Percentiles rank a stretch among this genome's conserved stretches.
phyloP scores from a whole-genome alignment of 148 eudicot genomes.

The Nyssa sinensis region DNA sequence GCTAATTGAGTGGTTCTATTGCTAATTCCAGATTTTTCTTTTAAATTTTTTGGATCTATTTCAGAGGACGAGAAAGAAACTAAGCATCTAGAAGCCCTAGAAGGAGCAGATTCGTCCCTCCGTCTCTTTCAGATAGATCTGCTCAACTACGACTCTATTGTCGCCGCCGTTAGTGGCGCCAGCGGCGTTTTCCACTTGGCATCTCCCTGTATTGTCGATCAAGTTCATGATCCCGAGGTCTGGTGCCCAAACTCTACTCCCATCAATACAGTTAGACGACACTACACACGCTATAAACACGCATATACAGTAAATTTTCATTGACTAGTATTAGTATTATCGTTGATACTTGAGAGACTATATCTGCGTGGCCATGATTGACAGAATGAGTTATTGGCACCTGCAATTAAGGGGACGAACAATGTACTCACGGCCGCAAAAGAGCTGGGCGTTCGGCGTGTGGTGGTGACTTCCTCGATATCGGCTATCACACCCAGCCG shows the following conservation, averaged over 20 bases:
- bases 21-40: background rate
- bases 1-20: background rate
- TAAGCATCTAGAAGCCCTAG: constrained; percentile 60
- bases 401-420: constrained; percentile 77
- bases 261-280: too few species aligned
- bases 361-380: background rate
- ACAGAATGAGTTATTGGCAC: constrained; percentile 62
- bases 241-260: background rate
- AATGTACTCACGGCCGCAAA: constrained; percentile 82
- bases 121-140: constrained; percentile 73
- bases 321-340: too few species aligned
- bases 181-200: constrained; percentile 85
- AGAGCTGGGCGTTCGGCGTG: constrained; percentile 70
- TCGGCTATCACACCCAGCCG: constrained; percentile 77
- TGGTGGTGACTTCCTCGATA: constrained; percentile 79
- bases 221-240: constrained; percentile 73
- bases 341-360: too few species aligned
- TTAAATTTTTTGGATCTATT: background rate
- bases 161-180: constrained; percentile 47
- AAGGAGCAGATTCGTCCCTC: constrained; percentile 60
- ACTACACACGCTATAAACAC: too few species aligned
- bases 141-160: constrained; percentile 70
- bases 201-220: constrained; percentile 67
- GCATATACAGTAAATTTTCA: too few species aligned
- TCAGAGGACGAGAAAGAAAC: constrained; percentile 75